A percentile compares a stretch with the other conserved stretches of the same genome.
These are phyloP conservation scores for Colletotrichum chrysophilum DNA, from an alignment of 2,329 filamentous ascomycete genomes.

Conservation along the genomic window DNA sequence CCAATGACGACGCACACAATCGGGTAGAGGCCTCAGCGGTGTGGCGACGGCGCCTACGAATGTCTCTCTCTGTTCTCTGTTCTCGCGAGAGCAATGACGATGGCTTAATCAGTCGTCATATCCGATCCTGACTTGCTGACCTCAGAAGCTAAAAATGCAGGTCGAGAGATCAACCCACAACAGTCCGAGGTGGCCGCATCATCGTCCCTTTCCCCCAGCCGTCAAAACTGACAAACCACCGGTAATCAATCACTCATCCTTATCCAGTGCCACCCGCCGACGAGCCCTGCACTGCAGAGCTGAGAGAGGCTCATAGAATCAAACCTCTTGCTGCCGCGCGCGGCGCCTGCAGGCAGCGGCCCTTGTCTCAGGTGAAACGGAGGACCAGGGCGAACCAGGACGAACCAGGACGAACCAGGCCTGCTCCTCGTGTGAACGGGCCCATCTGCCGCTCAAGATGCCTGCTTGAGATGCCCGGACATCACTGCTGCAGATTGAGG, in stretches of 20 bases:
- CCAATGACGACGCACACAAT: background rate
- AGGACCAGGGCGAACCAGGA: background rate
- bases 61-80: no score
- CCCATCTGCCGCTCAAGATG: background rate
- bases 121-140: background rate
- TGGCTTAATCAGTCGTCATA: background rate
- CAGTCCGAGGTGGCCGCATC: background rate
- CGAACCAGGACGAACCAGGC: no score
- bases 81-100: fast-evolving
- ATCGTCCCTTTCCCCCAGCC: background rate
- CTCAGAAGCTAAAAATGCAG: background rate
- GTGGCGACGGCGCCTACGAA: background rate
- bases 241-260: background rate
- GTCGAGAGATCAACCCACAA: background rate
- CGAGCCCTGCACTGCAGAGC: background rate
- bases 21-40: background rate
- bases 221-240: background rate
- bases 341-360: slow-evolving; percentile 5
- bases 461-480: background rate
- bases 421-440: background rate
- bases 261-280: background rate
- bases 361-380: slow-evolving; percentile 22
- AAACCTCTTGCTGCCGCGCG: background rate
- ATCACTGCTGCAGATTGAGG: background rate
- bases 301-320: background rate